These are phyloP conservation scores for Debaryomycetaceae sp. DNA, from an alignment of 1,139 yeast species.

Conservation along the genomic window DNA sequence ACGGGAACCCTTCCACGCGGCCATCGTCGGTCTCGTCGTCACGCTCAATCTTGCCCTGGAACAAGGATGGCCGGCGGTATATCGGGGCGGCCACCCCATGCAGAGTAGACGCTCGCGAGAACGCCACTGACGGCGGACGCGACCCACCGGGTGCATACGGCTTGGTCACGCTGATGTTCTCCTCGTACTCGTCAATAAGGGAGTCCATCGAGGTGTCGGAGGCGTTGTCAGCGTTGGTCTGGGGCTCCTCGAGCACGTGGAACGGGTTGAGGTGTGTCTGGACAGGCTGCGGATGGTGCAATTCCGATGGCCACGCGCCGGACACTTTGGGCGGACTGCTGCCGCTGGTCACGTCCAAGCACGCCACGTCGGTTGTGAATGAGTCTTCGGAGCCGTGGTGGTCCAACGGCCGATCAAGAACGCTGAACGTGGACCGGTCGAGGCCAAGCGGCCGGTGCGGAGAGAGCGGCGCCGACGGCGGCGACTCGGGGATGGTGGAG, in stretches of 20 bases:
- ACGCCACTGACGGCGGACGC: constrained; percentile 23
- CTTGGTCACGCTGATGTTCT: constrained; percentile 29
- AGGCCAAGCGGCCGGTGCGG: constrained; percentile 16
- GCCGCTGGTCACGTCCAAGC: constrained; percentile 20
- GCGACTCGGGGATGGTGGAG: constrained; percentile 37
- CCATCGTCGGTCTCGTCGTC: constrained; percentile 9
- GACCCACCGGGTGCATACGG: constrained; percentile 22
- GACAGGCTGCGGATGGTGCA: neutral
- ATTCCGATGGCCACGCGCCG: neutral
- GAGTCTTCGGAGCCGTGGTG: constrained; percentile 22
- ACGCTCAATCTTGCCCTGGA: constrained; percentile 10
- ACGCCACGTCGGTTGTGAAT: constrained; percentile 28
- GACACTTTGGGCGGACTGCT: neutral
- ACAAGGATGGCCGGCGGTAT: constrained; percentile 9
- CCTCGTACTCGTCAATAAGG: constrained; percentile 49
- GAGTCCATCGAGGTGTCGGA: constrained; percentile 50
- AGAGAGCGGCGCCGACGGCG: constrained; percentile 44
- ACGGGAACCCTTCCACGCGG: constrained; percentile 24
- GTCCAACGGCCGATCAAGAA: constrained; percentile 12
- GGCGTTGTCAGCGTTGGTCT: constrained; percentile 1
- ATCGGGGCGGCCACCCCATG: constrained; percentile 11
- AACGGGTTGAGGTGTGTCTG: constrained; percentile 1
- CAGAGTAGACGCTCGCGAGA: constrained; percentile 15
- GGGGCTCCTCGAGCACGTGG: neutral
- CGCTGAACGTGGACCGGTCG: neutral